These are phyloP conservation scores for Pancytospora philotis DNA, from an alignment of 371 early-diverging fungal species.

Conservation along the genomic window DNA sequence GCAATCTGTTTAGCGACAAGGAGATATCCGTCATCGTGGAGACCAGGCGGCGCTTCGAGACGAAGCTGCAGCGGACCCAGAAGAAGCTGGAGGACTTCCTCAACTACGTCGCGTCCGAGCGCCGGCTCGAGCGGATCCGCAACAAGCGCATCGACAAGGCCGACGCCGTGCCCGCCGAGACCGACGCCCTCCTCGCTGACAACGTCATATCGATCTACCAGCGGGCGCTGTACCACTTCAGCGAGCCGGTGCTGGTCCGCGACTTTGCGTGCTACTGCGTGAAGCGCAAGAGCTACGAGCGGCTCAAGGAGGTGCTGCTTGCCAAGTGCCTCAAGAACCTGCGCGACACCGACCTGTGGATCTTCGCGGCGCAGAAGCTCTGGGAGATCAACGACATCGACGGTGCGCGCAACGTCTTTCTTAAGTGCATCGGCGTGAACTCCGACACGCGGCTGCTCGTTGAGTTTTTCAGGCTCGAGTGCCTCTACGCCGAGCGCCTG, in stretches of 20 bases:
- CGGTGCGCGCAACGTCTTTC: slow-evolving; percentile 28
- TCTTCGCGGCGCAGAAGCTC: slow-evolving; percentile 36
- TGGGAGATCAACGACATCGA: slow-evolving; percentile 40
- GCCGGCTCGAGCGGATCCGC: slow-evolving; percentile 29
- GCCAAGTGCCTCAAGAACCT: slow-evolving; percentile 27
- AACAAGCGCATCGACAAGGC: slow-evolving; percentile 33
- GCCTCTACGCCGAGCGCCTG: slow-evolving; percentile 16
- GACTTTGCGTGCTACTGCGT: slow-evolving; percentile 34
- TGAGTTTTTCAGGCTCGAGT: slow-evolving; percentile 49
- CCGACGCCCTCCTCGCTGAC: slow-evolving; percentile 23
- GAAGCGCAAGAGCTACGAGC: slow-evolving; percentile 20
- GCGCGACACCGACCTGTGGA: slow-evolving; percentile 41
- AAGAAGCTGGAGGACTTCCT: slow-evolving; percentile 41
- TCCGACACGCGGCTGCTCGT: slow-evolving; percentile 18
- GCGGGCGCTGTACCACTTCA: slow-evolving; percentile 29
- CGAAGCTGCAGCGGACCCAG: slow-evolving; percentile 27
- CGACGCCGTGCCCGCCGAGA: background rate
- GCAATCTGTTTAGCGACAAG: slow-evolving; percentile 25
- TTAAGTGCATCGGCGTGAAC: slow-evolving; percentile 27
- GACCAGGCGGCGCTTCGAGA: slow-evolving; percentile 30
- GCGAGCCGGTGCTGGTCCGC: slow-evolving; percentile 28
- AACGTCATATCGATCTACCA: slow-evolving; percentile 36
- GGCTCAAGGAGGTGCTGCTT: slow-evolving; percentile 36
- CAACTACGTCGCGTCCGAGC: slow-evolving; percentile 46
- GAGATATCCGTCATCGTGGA: slow-evolving; percentile 39